phyloP scores from a whole-genome alignment of 2,329 filamentous ascomycete species.

The Lachnum nothofagi region DNA sequence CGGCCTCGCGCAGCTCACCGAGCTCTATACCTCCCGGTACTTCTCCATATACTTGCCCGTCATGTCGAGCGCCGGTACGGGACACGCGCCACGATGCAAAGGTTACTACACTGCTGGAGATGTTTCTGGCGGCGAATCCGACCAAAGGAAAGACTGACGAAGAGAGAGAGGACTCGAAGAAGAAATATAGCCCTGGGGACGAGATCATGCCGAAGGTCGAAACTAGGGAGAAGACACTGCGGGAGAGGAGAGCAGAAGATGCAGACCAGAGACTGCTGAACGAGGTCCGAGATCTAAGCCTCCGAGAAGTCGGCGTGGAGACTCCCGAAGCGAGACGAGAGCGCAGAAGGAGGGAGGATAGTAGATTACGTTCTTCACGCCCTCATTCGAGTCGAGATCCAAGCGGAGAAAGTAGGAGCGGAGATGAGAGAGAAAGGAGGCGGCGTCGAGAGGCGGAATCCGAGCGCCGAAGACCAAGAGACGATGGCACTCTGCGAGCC shows the following conservation, averaged over 20 bases:
- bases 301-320: slow-evolving; percentile 59
- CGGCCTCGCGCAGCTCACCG: slow-evolving; percentile 23
- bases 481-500: slow-evolving; percentile 17
- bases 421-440: slow-evolving; percentile 27
- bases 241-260: slow-evolving; percentile 49
- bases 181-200: slow-evolving; percentile 76
- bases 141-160: slow-evolving; percentile 61
- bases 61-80: slow-evolving; percentile 81
- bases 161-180: slow-evolving; percentile 72
- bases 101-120: slow-evolving; percentile 82
- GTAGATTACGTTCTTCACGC: slow-evolving; percentile 24
- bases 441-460: slow-evolving; percentile 32
- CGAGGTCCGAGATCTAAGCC: slow-evolving; percentile 31
- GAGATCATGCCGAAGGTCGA: slow-evolving; percentile 64
- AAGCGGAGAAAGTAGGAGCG: slow-evolving; percentile 25
- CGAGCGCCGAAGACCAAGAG: slow-evolving; percentile 27
- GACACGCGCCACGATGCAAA: slow-evolving; percentile 87
- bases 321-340: slow-evolving; percentile 25
- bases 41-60: slow-evolving; percentile 75
- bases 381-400: slow-evolving; percentile 33
- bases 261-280: slow-evolving; percentile 30
- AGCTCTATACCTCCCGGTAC: slow-evolving; percentile 21
- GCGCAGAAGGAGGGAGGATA: slow-evolving; percentile 29
- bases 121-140: slow-evolving; percentile 77
- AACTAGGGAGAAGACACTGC: slow-evolving; percentile 45